Evolutionary conservation across 1,284 basidiomycete species (phyloP).

Genomic region (Peniophora sp.): DNA sequence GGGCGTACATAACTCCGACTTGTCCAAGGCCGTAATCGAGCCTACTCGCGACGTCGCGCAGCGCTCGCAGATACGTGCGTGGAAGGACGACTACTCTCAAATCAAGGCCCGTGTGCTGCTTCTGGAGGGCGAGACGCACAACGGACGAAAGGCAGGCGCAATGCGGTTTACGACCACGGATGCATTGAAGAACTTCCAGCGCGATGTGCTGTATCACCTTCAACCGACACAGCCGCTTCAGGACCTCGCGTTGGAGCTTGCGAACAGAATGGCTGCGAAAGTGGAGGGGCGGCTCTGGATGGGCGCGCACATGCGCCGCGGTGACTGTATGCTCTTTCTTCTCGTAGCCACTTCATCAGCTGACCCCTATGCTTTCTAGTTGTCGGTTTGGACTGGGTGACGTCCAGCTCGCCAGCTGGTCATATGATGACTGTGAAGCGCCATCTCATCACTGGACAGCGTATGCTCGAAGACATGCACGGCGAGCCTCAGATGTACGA

Average conservation of each 20-base stretch:
- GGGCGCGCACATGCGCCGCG: conserved; percentile 39
- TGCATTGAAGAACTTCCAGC: conserved; percentile 22
- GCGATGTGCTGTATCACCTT: conserved; percentile 27
- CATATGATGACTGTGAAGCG: conserved; percentile 31
- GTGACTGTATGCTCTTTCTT: conserved; percentile 27
- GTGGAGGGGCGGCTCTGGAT: conserved; percentile 35
- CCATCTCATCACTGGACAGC: conserved; percentile 23
- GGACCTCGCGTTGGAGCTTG: conserved; percentile 24
- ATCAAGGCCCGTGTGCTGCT: conserved; percentile 27
- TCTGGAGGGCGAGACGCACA: conserved; percentile 33
- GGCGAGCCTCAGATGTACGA: conserved; percentile 16
- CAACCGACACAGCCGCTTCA: conserved; percentile 20
- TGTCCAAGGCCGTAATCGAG: conserved; percentile 29
- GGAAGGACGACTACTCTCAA: conserved; percentile 28
- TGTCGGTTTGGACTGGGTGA: conserved; percentile 25
- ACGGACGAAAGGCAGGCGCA: conserved; percentile 30
- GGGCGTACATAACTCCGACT: conserved; percentile 22
- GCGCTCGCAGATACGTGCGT: conserved; percentile 23
- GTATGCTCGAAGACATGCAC: conserved; percentile 17
- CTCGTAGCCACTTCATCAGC: no score
- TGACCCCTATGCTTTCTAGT: conserved; percentile 9
- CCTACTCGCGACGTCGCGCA: conserved; percentile 27
- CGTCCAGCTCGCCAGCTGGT: conserved; percentile 19
- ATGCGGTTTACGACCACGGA: conserved; percentile 29
- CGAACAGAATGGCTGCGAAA: conserved; percentile 23